These are phyloP conservation scores for Drechslerella dactyloides DNA, from an alignment of 2,329 filamentous ascomycete genomes.

Conservation along the genomic window DNA sequence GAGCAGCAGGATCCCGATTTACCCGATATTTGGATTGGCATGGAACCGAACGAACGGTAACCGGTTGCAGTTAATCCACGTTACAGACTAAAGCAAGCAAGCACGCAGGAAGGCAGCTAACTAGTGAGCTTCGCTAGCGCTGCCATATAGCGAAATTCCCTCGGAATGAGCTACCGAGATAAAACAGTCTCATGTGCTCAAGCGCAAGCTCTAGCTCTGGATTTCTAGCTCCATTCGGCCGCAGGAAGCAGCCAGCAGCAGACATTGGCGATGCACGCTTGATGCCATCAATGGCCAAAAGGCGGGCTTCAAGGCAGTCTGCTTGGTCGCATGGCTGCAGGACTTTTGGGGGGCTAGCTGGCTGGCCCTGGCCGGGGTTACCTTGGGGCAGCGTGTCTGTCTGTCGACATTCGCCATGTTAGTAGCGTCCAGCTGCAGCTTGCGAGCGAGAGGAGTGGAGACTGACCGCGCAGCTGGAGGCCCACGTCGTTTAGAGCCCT, in stretches of 20 bases:
- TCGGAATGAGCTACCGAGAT: slow-evolving; percentile 48
- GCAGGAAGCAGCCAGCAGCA: background rate
- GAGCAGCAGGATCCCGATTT: slow-evolving; percentile 24
- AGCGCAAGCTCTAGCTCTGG: slow-evolving; percentile 9
- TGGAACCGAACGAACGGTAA: slow-evolving; percentile 41
- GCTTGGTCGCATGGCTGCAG: no score
- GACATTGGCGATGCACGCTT: background rate
- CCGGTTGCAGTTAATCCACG: slow-evolving; percentile 1
- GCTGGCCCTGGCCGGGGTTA: slow-evolving; percentile 6
- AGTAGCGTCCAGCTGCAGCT: background rate
- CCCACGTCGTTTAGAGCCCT: slow-evolving; percentile 48
- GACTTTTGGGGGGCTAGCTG: slow-evolving; percentile 13
- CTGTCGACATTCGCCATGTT: no score
- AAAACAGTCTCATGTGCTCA: slow-evolving; percentile 32
- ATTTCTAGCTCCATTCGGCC: background rate
- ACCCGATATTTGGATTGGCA: slow-evolving; percentile 33
- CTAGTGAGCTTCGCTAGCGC: background rate
- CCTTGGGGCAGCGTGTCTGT: slow-evolving; percentile 21
- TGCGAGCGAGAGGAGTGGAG: slow-evolving; percentile 36
- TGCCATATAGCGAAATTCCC: slow-evolving; percentile 50
- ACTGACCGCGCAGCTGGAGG: background rate
- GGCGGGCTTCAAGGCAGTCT: no score
- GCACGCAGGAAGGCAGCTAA: no score
- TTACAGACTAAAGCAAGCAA: background rate
- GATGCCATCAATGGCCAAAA: background rate